phyloP scores from a whole-genome alignment of 441 rosid genomes.

The Rhodomyrtus psidioides region DNA sequence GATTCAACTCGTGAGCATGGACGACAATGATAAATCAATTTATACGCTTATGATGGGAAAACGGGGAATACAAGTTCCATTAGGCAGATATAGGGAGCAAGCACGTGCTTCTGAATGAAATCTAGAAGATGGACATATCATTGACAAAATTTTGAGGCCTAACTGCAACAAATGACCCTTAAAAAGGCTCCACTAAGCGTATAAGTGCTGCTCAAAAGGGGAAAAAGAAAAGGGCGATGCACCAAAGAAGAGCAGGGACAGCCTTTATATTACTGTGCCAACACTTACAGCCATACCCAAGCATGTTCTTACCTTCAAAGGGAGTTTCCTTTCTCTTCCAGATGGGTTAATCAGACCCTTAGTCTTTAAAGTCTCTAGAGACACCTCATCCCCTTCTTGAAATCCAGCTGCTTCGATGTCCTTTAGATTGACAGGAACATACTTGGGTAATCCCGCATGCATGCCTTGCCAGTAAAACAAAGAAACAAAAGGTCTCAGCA shows the following conservation, averaged over 20 bases:
- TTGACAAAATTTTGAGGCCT: not conserved
- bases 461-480: slow-evolving; percentile 41
- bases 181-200: not conserved
- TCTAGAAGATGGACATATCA: not conserved
- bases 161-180: not conserved
- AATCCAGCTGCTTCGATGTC: slow-evolving; percentile 73
- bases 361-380: slow-evolving; percentile 58
- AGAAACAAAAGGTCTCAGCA: not conserved
- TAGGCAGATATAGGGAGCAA: not conserved
- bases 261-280: not conserved
- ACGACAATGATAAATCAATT: not conserved
- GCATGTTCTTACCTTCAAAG: slow-evolving; percentile 52
- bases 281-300: not conserved
- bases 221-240: not conserved
- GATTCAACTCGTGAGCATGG: not conserved
- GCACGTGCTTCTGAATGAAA: not conserved
- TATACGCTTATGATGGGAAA: not conserved
- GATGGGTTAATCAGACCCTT: slow-evolving; percentile 89
- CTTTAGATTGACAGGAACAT: slow-evolving; percentile 68
- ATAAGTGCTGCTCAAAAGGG: not conserved
- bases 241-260: not conserved
- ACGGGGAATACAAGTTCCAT: not conserved
- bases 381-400: slow-evolving; percentile 84
- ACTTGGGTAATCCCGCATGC: slow-evolving; percentile 77
- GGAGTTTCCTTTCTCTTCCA: slow-evolving; percentile 90